These are phyloP conservation scores for Trichosporon sp. DNA, from an alignment of 1,284 basidiomycete species.

Conservation along the genomic window DNA sequence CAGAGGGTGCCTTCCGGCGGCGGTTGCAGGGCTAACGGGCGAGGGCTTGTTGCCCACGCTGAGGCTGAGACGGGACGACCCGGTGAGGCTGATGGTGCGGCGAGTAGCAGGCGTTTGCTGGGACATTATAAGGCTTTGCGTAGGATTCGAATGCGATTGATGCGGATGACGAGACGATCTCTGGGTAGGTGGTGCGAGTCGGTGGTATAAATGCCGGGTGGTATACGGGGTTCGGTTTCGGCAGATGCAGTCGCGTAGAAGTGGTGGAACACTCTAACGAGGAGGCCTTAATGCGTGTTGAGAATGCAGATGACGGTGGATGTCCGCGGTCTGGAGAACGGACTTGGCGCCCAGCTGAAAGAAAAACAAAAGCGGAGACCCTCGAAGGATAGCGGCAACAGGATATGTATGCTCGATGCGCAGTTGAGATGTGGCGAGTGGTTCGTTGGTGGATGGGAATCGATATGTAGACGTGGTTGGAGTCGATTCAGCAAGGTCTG, in stretches of 20 bases:
- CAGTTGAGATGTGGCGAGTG: neutral
- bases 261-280: neutral
- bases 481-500: neutral
- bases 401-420: neutral
- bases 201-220: neutral
- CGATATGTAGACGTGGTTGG: neutral
- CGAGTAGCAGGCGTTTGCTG: constrained; percentile 18
- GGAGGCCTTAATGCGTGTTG: neutral
- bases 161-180: neutral
- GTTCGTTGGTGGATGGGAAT: neutral
- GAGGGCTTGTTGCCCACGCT: constrained; percentile 36
- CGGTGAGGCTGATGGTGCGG: constrained; percentile 38
- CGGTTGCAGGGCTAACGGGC: constrained; percentile 17
- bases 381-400: neutral
- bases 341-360: neutral
- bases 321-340: neutral
- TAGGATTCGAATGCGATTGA: neutral
- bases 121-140: constrained; percentile 13
- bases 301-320: neutral
- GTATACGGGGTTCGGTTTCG: neutral
- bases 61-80: constrained; percentile 41
- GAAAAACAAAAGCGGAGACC: neutral
- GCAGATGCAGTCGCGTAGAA: neutral
- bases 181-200: neutral
- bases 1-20: constrained; percentile 42